Evolutionary conservation across 208 protist species (phyloP), one percentile per base, ranked within the genome.

Genomic region (Trypanosoma congolense): DNA sequence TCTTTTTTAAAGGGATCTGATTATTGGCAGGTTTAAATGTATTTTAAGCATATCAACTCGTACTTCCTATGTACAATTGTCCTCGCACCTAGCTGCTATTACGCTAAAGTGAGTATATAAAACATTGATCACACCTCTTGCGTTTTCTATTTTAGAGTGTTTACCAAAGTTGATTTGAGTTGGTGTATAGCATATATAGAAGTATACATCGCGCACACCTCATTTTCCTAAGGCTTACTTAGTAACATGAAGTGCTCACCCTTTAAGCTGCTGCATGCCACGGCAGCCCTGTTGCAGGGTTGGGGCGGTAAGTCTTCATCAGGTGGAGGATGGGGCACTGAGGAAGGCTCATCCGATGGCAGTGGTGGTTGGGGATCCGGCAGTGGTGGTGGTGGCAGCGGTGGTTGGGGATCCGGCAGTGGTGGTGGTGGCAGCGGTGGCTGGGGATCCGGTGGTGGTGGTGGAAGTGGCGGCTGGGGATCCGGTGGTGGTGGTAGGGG

Each of bases 271-370:
- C 28, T 79, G 35, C 58, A 68, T 24, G 57, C 47, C 29, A 83
- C 61, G 19, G 65, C 55, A 16, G 45, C 62, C 8, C 25, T 73
- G 0, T 53, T 77, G 51, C 77, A 86, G 49, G 85, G 85, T 1
- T 87, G 85, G 81, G 85, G 85, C 6, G 62, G 57, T 30, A 53
- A 51, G 0, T 65, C 62, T 22, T 65, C 60, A 24, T 64, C 38
- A 8, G 30, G 56, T 49, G 68, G 56, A 35, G 68, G 68, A 18
- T 65, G 70, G 70, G 63, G 70, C n/a, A 26, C 47, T 42, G 62
- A 56, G 24, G 56, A 53, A 29, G 41, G 30, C n/a, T 18, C 42
- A 47, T 40, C 8, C 29, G 65, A 53, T 12, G 70, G 63, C 28
- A 44, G 64, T 16, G 51, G 52, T 18, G 53, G 61, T 12, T 33